Evolutionary conservation across 257 asterid genomes (phyloP).

Genomic region (Solanum ossicruentum): DNA sequence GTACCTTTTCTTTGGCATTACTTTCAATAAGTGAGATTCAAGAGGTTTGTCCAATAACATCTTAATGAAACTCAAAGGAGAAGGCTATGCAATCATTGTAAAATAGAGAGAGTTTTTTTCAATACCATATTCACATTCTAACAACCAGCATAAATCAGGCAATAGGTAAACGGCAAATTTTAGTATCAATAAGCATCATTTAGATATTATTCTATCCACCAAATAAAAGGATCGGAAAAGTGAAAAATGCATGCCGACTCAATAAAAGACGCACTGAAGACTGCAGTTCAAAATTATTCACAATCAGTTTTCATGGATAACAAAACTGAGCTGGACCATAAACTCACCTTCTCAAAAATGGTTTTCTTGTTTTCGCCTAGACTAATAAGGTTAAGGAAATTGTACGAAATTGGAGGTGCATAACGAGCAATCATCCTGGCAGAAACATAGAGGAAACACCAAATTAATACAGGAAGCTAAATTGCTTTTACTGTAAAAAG

Average conservation of each 20-base stretch:
- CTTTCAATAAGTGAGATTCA: not conserved
- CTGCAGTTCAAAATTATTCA: not conserved
- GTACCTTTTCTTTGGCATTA: not conserved
- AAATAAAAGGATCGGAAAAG: not conserved
- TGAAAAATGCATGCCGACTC: not conserved
- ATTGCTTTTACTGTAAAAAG: not conserved
- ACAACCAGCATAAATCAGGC: not conserved
- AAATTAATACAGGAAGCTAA: not conserved
- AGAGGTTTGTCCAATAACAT: not conserved
- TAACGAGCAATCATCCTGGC: conserved; percentile 98
- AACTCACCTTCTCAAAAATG: conserved; percentile 75
- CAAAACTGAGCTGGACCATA: not conserved
- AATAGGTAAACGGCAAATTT: not conserved
- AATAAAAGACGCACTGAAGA: not conserved
- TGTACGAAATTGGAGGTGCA: conserved; percentile 96
- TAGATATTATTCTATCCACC: not conserved
- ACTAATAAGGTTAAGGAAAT: conserved; percentile 93
- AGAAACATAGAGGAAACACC: not conserved
- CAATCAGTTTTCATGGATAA: not conserved
- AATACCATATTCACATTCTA: not conserved
- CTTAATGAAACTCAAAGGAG: not conserved
- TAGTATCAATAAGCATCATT: not conserved
- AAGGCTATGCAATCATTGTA: not conserved
- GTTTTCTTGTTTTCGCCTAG: conserved; percentile 62
- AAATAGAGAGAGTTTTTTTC: not conserved